Percentiles rank a stretch among this genome's conserved stretches.
These are phyloP conservation scores for Talaromyces sp. DNA, from an alignment of 2,329 filamentous ascomycete species.

Conservation along the genomic window DNA sequence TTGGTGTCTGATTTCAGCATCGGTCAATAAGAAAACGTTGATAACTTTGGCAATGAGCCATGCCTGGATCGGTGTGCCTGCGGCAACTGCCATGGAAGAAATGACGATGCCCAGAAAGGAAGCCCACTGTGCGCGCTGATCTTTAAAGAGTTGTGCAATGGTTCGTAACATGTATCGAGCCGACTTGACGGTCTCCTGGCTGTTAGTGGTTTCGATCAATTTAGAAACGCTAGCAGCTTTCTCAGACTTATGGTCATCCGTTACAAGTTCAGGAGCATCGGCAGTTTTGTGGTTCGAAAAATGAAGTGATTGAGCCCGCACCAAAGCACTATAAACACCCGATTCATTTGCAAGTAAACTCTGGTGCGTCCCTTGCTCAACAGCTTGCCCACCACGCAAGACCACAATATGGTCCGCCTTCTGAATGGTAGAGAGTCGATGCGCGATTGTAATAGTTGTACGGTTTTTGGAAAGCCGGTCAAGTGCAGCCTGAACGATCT, in stretches of 20 bases:
- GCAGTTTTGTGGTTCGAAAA: background rate
- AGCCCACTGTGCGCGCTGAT: constrained; percentile 31
- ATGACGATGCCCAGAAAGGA: constrained; percentile 22
- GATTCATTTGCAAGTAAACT: constrained; percentile 59
- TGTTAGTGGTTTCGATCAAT: background rate
- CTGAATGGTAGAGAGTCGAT: constrained; percentile 70
- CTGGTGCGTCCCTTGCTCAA: constrained; percentile 74
- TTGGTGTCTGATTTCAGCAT: background rate
- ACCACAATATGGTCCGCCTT: constrained; percentile 78
- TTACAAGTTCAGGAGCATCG: background rate
- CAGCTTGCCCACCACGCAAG: constrained; percentile 64
- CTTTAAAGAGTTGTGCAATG: constrained; percentile 29
- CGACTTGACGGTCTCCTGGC: background rate
- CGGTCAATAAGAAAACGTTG: constrained; percentile 2
- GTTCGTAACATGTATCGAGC: constrained; percentile 12
- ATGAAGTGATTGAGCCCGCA: constrained; percentile 46
- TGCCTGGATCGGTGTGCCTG: constrained; percentile 8
- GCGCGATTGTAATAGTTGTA: constrained; percentile 91
- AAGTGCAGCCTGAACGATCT: constrained; percentile 69
- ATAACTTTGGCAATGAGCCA: constrained; percentile 11
- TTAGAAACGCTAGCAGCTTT: background rate
- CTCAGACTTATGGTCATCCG: background rate
- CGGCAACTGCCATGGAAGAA: constrained; percentile 5
- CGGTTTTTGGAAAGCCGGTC: constrained; percentile 72
- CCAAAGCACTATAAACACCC: constrained; percentile 65